Percentiles rank a stretch among this genome's conserved stretches.
Conservation (phyloP, 2,329 filamentous ascomycete species). For the Tothia fuscella region DNA sequence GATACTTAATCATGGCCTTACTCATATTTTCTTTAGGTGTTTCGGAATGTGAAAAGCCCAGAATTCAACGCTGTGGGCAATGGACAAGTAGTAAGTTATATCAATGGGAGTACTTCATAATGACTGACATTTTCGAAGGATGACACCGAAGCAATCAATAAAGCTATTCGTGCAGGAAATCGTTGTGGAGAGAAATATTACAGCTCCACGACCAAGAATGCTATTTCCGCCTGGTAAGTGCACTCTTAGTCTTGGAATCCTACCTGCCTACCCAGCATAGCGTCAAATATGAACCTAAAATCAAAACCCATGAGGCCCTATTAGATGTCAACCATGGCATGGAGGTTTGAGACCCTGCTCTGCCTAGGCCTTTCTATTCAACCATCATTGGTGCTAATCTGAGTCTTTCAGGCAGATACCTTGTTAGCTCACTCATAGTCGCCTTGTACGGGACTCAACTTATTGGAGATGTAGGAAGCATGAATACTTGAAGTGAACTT, state of each 20-base stretch:
- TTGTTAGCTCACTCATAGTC: not conserved
- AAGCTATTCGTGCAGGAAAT: conserved; percentile 19
- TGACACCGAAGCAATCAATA: conserved; percentile 23
- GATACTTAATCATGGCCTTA: not conserved
- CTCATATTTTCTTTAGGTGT: no score
- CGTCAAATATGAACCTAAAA: no score
- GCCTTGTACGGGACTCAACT: not conserved
- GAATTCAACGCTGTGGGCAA: not conserved
- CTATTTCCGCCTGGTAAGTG: not conserved
- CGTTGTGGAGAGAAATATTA: conserved; percentile 16
- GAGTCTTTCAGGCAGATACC: conserved; percentile 1
- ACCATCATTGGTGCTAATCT: no score
- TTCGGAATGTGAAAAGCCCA: no score
- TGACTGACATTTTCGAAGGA: conserved; percentile 11
- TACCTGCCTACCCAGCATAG: no score
- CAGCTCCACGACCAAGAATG: not conserved
- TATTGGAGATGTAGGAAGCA: conserved; percentile 13
- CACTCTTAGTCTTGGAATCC: no score
- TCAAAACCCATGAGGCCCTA: no score
- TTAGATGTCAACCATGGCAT: no score
- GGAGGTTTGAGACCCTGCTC: no score
- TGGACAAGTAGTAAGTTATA: conserved; percentile 31
- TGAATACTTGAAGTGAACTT: no score
- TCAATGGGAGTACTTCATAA: not conserved
- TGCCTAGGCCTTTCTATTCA: no score